Conservation (phyloP, 805 yeast genomes). For the Starmerella geochares region DNA sequence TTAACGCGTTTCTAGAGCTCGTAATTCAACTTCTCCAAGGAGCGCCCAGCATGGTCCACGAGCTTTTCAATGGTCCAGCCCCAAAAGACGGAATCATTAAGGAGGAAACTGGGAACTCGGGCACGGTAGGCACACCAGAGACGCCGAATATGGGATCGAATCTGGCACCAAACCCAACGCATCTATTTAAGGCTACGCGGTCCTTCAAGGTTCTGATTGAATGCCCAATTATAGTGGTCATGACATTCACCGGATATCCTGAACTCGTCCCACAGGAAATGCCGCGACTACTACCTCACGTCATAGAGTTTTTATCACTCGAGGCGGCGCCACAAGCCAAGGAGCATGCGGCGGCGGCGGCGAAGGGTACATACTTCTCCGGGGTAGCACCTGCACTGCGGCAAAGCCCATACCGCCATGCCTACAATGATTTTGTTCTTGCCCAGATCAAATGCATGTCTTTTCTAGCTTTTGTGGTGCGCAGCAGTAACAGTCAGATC, state of each 20-base stretch:
- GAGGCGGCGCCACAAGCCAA: constrained; percentile 74
- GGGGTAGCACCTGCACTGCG: constrained; percentile 65
- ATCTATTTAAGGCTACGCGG: constrained; percentile 51
- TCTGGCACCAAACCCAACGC: neutral
- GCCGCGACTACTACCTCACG: constrained; percentile 69
- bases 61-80: constrained; percentile 42
- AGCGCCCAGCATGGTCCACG: constrained; percentile 63
- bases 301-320: constrained; percentile 58
- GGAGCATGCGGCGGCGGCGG: constrained; percentile 51
- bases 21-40: constrained; percentile 69
- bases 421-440: constrained; percentile 77
- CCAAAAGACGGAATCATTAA: neutral
- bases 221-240: constrained; percentile 94
- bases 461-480: constrained; percentile 80
- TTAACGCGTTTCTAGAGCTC: constrained; percentile 65
- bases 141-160: neutral
- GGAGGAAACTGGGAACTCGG: neutral
- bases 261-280: constrained; percentile 59
- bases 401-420: constrained; percentile 44
- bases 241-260: constrained; percentile 79
- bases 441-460: constrained; percentile 96
- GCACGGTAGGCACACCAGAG: neutral
- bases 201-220: constrained; percentile 90
- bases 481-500: constrained; percentile 61
- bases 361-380: constrained; percentile 50